Conservation (phyloP, 768 basidiomycete genomes). For the Clitopilus hobsonii region DNA sequence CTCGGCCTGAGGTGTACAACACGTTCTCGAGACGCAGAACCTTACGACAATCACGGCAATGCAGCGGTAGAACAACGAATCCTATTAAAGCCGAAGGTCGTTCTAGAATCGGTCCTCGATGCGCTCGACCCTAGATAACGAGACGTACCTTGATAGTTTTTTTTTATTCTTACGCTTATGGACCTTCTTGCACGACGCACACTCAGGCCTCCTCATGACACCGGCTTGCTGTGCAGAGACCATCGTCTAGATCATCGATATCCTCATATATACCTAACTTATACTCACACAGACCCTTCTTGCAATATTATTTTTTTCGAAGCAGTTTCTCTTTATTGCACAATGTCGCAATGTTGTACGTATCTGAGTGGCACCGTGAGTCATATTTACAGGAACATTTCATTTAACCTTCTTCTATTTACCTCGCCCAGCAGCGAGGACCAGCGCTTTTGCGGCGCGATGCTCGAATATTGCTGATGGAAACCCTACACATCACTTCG, state of each 20-base stretch:
- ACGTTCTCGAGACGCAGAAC: conserved; percentile 27
- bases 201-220: background rate
- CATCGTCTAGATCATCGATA: background rate
- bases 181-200: background rate
- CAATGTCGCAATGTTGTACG: no score
- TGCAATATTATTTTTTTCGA: background rate
- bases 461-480: background rate
- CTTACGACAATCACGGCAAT: conserved; percentile 10
- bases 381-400: background rate
- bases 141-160: background rate
- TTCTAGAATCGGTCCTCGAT: conserved; percentile 64
- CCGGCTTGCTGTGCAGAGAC: background rate
- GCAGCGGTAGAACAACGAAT: conserved; percentile 51
- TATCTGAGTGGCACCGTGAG: background rate
- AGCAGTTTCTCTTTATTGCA: no score
- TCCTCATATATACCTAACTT: background rate
- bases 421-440: background rate
- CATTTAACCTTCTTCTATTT: background rate
- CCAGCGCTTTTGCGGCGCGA: background rate
- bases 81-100: conserved; percentile 69
- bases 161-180: background rate
- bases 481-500: background rate
- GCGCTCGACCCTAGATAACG: conserved; percentile 28
- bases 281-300: background rate
- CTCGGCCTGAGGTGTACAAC: conserved; percentile 66